phyloP scores from a whole-genome alignment of 2,329 filamentous ascomycete species.

The Claviceps sp. region DNA sequence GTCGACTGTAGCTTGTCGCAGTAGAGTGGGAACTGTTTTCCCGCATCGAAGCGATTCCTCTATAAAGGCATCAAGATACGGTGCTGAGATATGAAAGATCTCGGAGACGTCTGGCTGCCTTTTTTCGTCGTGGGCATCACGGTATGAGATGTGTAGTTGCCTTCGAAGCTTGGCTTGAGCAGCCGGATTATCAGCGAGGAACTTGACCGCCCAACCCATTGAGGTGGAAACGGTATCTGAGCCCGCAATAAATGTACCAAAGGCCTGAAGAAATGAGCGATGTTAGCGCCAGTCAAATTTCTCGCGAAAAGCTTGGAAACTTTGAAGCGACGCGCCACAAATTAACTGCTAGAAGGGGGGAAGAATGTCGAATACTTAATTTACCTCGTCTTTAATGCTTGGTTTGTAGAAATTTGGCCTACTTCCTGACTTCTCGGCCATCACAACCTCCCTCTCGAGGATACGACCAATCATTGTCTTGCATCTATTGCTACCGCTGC shows the following conservation, averaged over 20 bases:
- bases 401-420: conserved; percentile 16
- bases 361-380: background rate
- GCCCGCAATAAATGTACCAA: conserved; percentile 14
- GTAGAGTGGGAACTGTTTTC: conserved; percentile 13
- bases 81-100: conserved; percentile 9
- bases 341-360: background rate
- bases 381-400: conserved; percentile 19
- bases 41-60: conserved; percentile 22
- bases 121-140: conserved; percentile 7
- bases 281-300: background rate
- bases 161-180: conserved; percentile 9
- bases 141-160: conserved; percentile 7
- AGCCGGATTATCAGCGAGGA: conserved; percentile 1
- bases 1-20: conserved; percentile 17
- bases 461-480: background rate
- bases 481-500: background rate
- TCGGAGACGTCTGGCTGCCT: conserved; percentile 16
- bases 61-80: conserved; percentile 24
- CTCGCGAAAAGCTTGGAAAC: background rate
- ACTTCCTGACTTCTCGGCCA: conserved; percentile 17
- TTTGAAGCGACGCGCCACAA: background rate
- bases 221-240: conserved; percentile 9
- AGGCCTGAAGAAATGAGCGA: conserved; percentile 2
- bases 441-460: background rate
- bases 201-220: background rate